These are phyloP conservation scores for Yamadazyma diospyri DNA, from an alignment of 1,139 yeast species.

Conservation along the genomic window DNA sequence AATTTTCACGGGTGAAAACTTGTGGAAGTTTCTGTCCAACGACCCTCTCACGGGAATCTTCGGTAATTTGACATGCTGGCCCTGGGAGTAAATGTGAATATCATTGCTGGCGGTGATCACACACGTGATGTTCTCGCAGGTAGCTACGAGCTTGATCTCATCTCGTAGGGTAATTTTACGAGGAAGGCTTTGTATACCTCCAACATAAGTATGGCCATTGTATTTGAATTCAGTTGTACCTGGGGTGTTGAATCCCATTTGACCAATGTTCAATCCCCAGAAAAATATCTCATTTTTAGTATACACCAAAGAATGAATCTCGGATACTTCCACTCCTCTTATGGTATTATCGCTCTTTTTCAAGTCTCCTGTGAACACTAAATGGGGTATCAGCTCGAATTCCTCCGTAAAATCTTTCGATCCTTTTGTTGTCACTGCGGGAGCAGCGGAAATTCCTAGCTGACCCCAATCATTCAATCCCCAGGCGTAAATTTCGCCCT, in stretches of 20 bases:
- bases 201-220: constrained; percentile 28
- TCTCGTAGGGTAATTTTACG: constrained; percentile 42
- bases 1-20: constrained; percentile 49
- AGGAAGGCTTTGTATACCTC: constrained; percentile 40
- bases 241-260: constrained; percentile 56
- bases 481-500: constrained; percentile 67
- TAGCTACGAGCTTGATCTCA: constrained; percentile 54
- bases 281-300: constrained; percentile 49
- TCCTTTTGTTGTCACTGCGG: constrained; percentile 14
- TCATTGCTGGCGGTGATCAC: constrained; percentile 59
- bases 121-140: constrained; percentile 71
- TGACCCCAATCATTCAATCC: constrained; percentile 70
- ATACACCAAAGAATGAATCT: constrained; percentile 66
- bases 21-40: constrained; percentile 44
- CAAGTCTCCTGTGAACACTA: constrained; percentile 47
- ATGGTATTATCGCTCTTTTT: constrained; percentile 25
- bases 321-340: constrained; percentile 64
- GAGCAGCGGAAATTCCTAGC: constrained; percentile 44
- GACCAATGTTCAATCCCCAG: constrained; percentile 89
- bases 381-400: constrained; percentile 46
- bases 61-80: constrained; percentile 52
- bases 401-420: constrained; percentile 29
- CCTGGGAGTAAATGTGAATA: constrained; percentile 59
- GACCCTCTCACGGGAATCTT: constrained; percentile 31
- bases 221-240: constrained; percentile 22